Evolutionary conservation across 352 stramenopile genomes (phyloP).

Genomic region (Phytophthora sp.): DNA sequence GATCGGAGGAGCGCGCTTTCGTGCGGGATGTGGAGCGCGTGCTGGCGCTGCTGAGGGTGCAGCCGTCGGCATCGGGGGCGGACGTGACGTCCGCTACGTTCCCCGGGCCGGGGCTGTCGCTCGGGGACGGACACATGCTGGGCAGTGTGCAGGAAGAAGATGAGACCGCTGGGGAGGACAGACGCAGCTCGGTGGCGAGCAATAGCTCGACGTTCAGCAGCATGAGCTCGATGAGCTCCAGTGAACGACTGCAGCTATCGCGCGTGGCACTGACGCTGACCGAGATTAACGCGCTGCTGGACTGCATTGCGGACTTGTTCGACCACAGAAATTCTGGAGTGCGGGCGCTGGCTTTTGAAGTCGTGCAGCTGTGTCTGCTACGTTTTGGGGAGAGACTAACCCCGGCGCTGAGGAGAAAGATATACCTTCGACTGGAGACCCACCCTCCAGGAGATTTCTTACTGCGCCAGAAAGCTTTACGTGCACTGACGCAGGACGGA

Average conservation of each 20-base stretch:
- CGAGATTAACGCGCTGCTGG: constrained; percentile 66
- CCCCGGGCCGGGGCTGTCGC: constrained; percentile 14
- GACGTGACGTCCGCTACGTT: constrained; percentile 37
- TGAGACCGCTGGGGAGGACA: constrained; percentile 7
- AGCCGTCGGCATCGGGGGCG: constrained; percentile 2
- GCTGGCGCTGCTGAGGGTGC: constrained; percentile 42
- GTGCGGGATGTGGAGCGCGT: constrained; percentile 74
- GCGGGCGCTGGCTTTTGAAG: constrained; percentile 74
- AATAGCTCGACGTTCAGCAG: constrained; percentile 26
- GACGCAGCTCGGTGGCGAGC: constrained; percentile 3
- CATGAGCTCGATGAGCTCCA: constrained; percentile 13
- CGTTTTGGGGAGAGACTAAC: constrained; percentile 65
- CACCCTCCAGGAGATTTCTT: constrained; percentile 59
- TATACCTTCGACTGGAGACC: constrained; percentile 65
- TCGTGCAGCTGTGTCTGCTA: constrained; percentile 69
- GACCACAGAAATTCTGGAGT: constrained; percentile 73
- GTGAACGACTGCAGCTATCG: constrained; percentile 9
- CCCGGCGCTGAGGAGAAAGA: constrained; percentile 43
- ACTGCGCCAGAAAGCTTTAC: constrained; percentile 68
- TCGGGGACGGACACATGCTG: constrained; percentile 17
- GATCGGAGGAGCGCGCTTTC: constrained; percentile 68
- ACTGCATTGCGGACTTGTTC: constrained; percentile 78
- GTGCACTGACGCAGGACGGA: constrained; percentile 69
- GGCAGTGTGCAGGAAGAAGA: constrained; percentile 35
- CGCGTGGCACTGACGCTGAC: constrained; percentile 29